Conservation (phyloP, 169 alveolate genomes). For the Cryptosporidium ryanae region DNA sequence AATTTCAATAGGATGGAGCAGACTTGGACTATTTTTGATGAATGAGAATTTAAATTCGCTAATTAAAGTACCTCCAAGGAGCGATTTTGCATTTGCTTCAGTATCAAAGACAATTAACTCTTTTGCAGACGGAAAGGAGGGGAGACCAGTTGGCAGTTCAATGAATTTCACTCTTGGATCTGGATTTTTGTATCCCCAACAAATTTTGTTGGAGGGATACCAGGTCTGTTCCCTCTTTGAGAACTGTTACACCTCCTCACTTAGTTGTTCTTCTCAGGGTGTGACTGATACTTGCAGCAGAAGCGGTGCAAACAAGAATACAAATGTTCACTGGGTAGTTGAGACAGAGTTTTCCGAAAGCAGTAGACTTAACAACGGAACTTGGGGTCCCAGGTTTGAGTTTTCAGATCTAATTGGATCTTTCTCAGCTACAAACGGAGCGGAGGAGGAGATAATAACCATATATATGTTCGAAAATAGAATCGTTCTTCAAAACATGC, state of each 20-base stretch:
- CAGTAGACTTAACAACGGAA: slow-evolving; percentile 10
- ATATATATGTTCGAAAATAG: slow-evolving; percentile 55
- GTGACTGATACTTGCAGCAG: slow-evolving; percentile 1
- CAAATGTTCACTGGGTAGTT: slow-evolving; percentile 11
- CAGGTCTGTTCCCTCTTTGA: slow-evolving; percentile 26
- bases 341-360: slow-evolving; percentile 8
- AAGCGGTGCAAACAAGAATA: neutral
- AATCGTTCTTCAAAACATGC: slow-evolving; percentile 35
- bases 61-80: slow-evolving; percentile 50
- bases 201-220: slow-evolving; percentile 42
- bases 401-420: slow-evolving; percentile 5
- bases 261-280: slow-evolving; percentile 23
- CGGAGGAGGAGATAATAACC: neutral
- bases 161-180: neutral
- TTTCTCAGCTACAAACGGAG: neutral
- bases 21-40: slow-evolving; percentile 35
- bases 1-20: slow-evolving; percentile 46
- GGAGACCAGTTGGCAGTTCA: neutral
- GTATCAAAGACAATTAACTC: neutral
- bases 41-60: slow-evolving; percentile 8
- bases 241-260: neutral
- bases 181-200: slow-evolving; percentile 23
- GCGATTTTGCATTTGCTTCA: slow-evolving; percentile 7
- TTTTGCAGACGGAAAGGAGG: neutral
- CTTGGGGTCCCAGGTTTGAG: slow-evolving; percentile 59